A percentile compares a stretch with the other conserved stretches of the same genome.
Conservation (phyloP, 352 stramenopile genomes). For the Phytophthora sansomeana region DNA sequence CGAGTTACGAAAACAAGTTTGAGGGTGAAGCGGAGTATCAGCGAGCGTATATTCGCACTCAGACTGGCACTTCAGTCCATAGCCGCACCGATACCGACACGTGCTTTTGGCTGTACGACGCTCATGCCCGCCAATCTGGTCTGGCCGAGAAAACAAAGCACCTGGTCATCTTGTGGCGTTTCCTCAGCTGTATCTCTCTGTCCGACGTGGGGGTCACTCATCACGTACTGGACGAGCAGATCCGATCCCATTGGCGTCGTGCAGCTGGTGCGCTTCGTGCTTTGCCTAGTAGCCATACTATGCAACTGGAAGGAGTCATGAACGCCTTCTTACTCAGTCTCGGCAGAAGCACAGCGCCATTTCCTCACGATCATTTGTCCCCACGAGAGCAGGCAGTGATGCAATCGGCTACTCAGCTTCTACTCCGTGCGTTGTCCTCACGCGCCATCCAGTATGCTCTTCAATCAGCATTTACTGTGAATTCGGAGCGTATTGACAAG, state of each 20-base stretch:
- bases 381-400: background rate
- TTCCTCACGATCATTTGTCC: background rate
- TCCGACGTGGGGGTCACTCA: slow-evolving; percentile 3
- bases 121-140: background rate
- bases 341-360: background rate
- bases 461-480: slow-evolving; percentile 6
- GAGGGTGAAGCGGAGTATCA: background rate
- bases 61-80: background rate
- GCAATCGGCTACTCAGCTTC: slow-evolving; percentile 5
- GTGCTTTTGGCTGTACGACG: background rate
- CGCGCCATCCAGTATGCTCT: slow-evolving; percentile 8
- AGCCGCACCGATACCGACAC: background rate
- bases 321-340: slow-evolving; percentile 10
- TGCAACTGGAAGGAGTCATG: slow-evolving; percentile 6
- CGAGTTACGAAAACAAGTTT: background rate
- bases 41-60: background rate
- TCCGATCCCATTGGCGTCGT: slow-evolving; percentile 14
- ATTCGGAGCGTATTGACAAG: too few relatives aligned
- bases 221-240: background rate
- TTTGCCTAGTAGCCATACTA: background rate
- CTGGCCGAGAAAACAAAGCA: slow-evolving; percentile 22
- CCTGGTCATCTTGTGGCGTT: slow-evolving; percentile 31
- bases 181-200: slow-evolving; percentile 11
- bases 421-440: slow-evolving; percentile 21
- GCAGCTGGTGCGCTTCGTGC: slow-evolving; percentile 2